Percentiles rank a stretch among this genome's conserved stretches.
These are phyloP conservation scores for Lactarius hengduanensis DNA, from an alignment of 768 basidiomycete genomes.

Conservation along the genomic window DNA sequence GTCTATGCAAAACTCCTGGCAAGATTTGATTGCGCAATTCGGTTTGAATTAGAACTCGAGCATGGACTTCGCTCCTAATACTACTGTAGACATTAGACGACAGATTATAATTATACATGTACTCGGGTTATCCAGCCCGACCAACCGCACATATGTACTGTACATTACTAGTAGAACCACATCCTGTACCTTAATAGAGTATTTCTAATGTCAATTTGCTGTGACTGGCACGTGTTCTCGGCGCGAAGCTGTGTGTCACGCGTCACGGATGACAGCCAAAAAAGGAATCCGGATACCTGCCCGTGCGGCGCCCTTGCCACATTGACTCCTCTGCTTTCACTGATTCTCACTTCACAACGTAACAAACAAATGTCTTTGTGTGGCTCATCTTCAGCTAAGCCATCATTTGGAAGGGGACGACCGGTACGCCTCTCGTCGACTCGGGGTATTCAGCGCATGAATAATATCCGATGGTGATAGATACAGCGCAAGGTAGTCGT, in stretches of 20 bases:
- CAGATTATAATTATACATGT: constrained; percentile 7
- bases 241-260: constrained; percentile 1
- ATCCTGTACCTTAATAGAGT: not conserved
- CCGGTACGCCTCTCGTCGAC: not conserved
- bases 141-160: not conserved
- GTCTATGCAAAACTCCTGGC: constrained; percentile 25
- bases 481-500: constrained; percentile 73
- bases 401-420: constrained; percentile 22
- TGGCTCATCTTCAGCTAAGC: constrained; percentile 18
- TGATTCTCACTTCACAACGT: not conserved
- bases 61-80: not conserved
- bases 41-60: constrained; percentile 24
- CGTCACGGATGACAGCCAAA: not conserved
- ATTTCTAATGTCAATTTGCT: not conserved
- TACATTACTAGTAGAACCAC: not conserved
- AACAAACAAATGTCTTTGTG: constrained; percentile 18
- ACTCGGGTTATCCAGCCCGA: not conserved
- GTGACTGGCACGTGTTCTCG: not conserved
- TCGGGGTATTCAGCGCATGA: not conserved
- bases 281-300: not conserved
- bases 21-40: constrained; percentile 38
- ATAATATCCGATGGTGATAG: constrained; percentile 31
- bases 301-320: not conserved
- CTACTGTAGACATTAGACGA: not conserved
- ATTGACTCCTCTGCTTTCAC: constrained; percentile 11